A percentile compares a stretch with the other conserved stretches of the same genome.
phyloP scores from a whole-genome alignment of 176 grass and related monocot genomes.

The Echinochloa phyllopogon region DNA sequence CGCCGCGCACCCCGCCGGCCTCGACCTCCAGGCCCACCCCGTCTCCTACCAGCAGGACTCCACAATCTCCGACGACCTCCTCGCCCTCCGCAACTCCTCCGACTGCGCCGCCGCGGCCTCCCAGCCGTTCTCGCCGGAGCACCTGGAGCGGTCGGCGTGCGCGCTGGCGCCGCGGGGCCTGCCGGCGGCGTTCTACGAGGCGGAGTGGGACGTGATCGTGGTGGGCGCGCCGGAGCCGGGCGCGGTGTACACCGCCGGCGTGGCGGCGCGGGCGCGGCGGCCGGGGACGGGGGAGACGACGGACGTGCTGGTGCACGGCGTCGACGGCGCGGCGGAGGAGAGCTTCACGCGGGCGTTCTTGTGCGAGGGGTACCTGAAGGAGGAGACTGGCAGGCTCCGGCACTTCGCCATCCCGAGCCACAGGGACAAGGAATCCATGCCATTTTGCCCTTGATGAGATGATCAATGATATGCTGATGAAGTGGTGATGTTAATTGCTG shows the following conservation, averaged over 20 bases:
- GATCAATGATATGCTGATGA: background rate
- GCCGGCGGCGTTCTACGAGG: slow-evolving; percentile 58
- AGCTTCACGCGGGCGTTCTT: slow-evolving; percentile 57
- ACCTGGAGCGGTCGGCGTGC: slow-evolving; percentile 49
- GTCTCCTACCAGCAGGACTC: slow-evolving; percentile 26
- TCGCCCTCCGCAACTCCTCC: slow-evolving; percentile 37
- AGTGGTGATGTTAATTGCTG: background rate
- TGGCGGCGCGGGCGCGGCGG: slow-evolving; percentile 54
- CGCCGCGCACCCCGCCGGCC: slow-evolving; percentile 29
- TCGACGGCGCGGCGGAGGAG: slow-evolving; percentile 51
- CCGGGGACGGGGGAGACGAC: slow-evolving; percentile 53
- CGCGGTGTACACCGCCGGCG: slow-evolving; percentile 60
- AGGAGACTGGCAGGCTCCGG: slow-evolving; percentile 61
- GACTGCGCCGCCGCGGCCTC: slow-evolving; percentile 20
- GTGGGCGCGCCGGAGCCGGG: slow-evolving; percentile 54
- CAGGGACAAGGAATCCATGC: slow-evolving; percentile 40
- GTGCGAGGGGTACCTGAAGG: slow-evolving; percentile 65
- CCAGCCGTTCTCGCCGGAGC: background rate
- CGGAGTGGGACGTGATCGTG: slow-evolving; percentile 81
- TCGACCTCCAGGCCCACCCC: slow-evolving; percentile 47
- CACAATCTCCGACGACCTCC: slow-evolving; percentile 33
- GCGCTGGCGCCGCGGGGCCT: slow-evolving; percentile 61
- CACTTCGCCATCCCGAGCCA: slow-evolving; percentile 72
- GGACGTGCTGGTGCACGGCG: slow-evolving; percentile 69
- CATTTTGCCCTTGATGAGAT: slow-evolving; percentile 64